Base-by-base conservation (phyloP, 2,329 filamentous ascomycete genomes). In the Magnaporthales sp. region DNA sequence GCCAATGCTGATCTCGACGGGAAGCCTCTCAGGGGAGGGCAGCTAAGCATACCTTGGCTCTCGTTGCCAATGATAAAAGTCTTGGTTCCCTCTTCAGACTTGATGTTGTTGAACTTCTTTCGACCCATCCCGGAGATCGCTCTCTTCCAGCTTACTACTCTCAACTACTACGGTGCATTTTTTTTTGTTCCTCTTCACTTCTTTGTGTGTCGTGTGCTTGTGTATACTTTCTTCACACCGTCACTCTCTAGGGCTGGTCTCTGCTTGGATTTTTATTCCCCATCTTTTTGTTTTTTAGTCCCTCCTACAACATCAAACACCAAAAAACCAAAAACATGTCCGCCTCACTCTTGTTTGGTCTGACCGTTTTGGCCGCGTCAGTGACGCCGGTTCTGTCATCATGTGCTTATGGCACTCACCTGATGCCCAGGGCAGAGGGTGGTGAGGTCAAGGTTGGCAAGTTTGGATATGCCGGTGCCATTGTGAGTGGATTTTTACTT, bases 321-420 rank as follows among this genome's bases (percentile, higher is more conserved):
- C 22, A 32, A 63, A 22, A 26, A 29, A 11, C 9, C 15, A 65
- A 58, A 58, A 26, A 58, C 22, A 64, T 65, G 64, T 54, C 54
- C 24, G 54, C 29, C 32, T 65, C 64, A 5, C 30, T 65, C 5
- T 27, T 56, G 26, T 61, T 65, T 30, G 24, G 64, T 26, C 64
- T 65, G 19, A 26, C 54, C 27, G 15, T 67, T 56, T 11, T 67
- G 68, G 70, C 62, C 30, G 64, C 71, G 51, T 74, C 74, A 61
- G 74, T 73, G 60, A 69, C 68, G 69, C 74, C 70, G 64, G 70
- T 67, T 30, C 66, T 75, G 51, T 77, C 77, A 6, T 77, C 76
- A 8, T 80, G 78, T 64, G 77, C 77, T 8, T 77, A 80, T 46
- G 78, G 78, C 65, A 80, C 78, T 1, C 70, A 74, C 58, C 68